Base-by-base conservation (phyloP, 1,284 basidiomycete species). In the Lignosus rhinocerotis region DNA sequence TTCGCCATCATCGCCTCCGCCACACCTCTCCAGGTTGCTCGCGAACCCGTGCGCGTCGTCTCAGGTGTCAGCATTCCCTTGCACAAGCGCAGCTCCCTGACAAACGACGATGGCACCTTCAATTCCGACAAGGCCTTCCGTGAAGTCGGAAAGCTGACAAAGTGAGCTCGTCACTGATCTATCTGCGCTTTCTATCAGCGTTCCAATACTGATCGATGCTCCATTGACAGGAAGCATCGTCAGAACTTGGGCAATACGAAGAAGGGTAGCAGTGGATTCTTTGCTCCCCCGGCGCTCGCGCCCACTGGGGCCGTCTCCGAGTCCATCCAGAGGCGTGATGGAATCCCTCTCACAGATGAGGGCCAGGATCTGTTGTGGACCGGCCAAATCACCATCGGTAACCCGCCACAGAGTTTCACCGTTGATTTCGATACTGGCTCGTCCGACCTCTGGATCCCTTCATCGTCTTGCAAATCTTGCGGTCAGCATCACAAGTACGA, bases 391-490 rank as follows among this genome's bases (percentile, higher is more conserved):
- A 55, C 56, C 31, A 65, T 70, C 44, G 68, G 68, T n/a, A 64
- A 48, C 21, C 66, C 65, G 10, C 48, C 51, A 17, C 64, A 66
- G 53, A 31, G 6, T 17, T 69, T 68, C 62, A 48, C 34, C 11
- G 62, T 70, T 53, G 68, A 69, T 60, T 69, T 70, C 60, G 69
- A 70, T 51, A 70, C 67, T 4, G 69, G 69, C 44, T 67, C 66
- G n/a, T 56, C 66, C 17, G 69, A 70, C 53, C 66, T 70, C 12
- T 70, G 67, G 65, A 57, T 70, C 6, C 67, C 68, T 9, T 60
- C 62, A 10, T 55, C 61, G n/a, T 52, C 58, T 8, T 70, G 67
- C 63, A 58, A 38, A 39, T 51, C 53, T 39, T 69, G 69, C 49
- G 43, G 53, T 9, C 46, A 59, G 5, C 54, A 60, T 43, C 36